Evolutionary conservation across 2,329 filamentous ascomycete species (phyloP).

Genomic region (Capronia epimyces): DNA sequence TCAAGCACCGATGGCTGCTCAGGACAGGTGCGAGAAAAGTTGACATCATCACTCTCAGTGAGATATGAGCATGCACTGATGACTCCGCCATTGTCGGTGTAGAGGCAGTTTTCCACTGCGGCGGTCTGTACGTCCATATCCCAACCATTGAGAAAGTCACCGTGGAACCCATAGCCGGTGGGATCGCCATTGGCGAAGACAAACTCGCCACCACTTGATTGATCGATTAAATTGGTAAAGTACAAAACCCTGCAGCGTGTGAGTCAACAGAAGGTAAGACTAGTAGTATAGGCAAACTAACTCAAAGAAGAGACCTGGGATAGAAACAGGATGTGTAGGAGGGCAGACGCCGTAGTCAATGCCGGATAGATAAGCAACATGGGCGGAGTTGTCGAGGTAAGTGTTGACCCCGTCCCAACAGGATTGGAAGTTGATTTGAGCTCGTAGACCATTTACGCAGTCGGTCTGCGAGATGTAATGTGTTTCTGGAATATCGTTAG

Average conservation of each 20-base stretch:
- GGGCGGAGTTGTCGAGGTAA: conserved; percentile 51
- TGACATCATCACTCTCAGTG: conserved; percentile 51
- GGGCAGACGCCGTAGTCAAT: conserved; percentile 76
- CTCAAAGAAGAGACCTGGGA: conserved; percentile 76
- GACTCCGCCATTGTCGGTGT: conserved; percentile 51
- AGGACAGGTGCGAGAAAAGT: conserved; percentile 48
- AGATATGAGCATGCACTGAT: conserved; percentile 54
- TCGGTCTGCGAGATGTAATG: conserved; percentile 70
- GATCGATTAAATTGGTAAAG: conserved; percentile 27
- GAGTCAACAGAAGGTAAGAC: neutral
- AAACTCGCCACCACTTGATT: conserved; percentile 54
- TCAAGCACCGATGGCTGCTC: conserved; percentile 43
- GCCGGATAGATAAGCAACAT: conserved; percentile 72
- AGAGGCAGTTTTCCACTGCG: conserved; percentile 60
- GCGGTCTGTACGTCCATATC: conserved; percentile 58
- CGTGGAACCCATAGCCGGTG: conserved; percentile 51
- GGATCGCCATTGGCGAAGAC: conserved; percentile 47
- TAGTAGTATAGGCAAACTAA: conserved; percentile 36
- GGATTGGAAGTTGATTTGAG: conserved; percentile 82
- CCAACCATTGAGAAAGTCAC: conserved; percentile 69
- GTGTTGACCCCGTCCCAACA: conserved; percentile 75
- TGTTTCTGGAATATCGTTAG: conserved; percentile 51
- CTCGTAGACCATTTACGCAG: conserved; percentile 71
- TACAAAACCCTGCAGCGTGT: conserved; percentile 53
- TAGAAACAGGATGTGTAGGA: conserved; percentile 58